phyloP scores from a whole-genome alignment of 768 basidiomycete genomes.

The Panellus pusillus region DNA sequence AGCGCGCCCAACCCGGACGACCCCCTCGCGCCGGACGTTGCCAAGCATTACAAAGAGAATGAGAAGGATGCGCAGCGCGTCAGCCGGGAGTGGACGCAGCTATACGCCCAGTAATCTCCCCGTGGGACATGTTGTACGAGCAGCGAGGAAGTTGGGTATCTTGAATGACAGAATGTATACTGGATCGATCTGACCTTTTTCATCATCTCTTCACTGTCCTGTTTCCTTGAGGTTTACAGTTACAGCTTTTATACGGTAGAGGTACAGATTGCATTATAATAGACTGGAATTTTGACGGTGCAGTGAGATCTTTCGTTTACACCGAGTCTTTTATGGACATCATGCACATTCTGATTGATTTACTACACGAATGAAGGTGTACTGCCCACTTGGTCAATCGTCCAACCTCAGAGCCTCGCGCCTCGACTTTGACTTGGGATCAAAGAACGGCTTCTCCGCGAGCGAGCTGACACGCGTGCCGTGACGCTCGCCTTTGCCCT shows the following conservation, averaged over 20 bases:
- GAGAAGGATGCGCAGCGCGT: conserved; percentile 91
- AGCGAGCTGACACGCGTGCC: conserved; percentile 37
- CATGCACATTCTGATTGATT: neutral
- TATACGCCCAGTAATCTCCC: conserved; percentile 56
- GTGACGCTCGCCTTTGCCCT: conserved; percentile 25
- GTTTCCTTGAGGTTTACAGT: conserved; percentile 1
- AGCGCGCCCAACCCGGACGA: conserved; percentile 97
- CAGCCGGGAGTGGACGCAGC: conserved; percentile 93
- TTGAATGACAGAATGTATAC: conserved; percentile 17
- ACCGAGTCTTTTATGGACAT: too few relatives aligned
- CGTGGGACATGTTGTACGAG: conserved; percentile 5
- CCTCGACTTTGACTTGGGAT: conserved; percentile 24
- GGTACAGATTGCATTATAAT: conserved; percentile 3
- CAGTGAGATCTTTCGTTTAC: too few relatives aligned
- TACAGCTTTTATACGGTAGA: conserved; percentile 6
- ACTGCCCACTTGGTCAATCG: neutral
- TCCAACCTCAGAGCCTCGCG: conserved; percentile 23
- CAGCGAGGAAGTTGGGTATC: conserved; percentile 8
- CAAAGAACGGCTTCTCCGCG: conserved; percentile 38
- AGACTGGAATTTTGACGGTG: neutral
- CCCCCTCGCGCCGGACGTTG: conserved; percentile 91
- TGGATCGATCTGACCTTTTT: conserved; percentile 10
- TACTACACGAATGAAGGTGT: too few relatives aligned
- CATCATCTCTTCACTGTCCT: neutral
- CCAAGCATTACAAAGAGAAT: conserved; percentile 98